Percentiles rank a stretch among this genome's conserved stretches.
Conservation (phyloP, 441 rosid species). For the Erodium trifolium region DNA sequence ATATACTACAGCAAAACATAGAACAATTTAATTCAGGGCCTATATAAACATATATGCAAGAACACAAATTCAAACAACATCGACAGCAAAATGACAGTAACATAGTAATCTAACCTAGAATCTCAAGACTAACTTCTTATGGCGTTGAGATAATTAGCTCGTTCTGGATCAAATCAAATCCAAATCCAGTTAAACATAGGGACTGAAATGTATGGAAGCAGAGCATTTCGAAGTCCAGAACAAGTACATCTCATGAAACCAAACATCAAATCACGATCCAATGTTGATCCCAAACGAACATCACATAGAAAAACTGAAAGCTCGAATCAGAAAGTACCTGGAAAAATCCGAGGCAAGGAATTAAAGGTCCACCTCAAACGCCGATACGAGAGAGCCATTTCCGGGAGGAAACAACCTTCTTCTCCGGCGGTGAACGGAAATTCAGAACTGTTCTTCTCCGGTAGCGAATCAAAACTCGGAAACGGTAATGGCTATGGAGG, state of each 20-base stretch:
- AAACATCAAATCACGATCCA: not conserved
- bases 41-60: not conserved
- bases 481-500: not conserved
- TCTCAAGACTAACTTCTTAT: not conserved
- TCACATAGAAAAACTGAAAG: not conserved
- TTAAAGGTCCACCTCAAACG: constrained; percentile 31
- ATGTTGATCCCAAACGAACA: constrained; percentile 1
- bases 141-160: not conserved
- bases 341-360: constrained; percentile 30
- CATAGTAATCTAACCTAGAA: not conserved
- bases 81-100: not conserved
- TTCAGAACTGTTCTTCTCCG: too few relatives aligned
- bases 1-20: not conserved
- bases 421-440: not conserved
- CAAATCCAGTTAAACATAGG: not conserved
- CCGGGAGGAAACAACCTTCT: not conserved
- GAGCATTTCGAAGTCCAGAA: not conserved
- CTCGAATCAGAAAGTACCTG: constrained; percentile 28
- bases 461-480: not conserved
- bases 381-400: constrained; percentile 35
- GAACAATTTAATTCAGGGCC: not conserved
- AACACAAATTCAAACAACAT: not conserved
- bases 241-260: not conserved
- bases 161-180: not conserved
- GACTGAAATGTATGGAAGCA: too few relatives aligned